Evolutionary conservation across 805 yeast species (phyloP).

Genomic region (Starmera quercuum): DNA sequence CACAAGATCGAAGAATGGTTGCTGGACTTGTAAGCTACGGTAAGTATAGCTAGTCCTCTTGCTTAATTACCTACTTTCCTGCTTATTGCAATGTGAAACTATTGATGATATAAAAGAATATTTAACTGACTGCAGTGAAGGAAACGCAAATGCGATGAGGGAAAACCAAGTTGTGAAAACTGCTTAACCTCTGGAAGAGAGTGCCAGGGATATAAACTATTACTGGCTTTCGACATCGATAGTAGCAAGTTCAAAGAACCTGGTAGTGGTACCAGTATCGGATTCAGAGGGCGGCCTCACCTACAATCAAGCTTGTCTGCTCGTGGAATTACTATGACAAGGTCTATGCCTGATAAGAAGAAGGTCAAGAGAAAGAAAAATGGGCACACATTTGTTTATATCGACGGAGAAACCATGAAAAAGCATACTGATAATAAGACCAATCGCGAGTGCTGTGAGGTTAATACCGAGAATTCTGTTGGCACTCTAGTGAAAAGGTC

Average conservation of each 20-base stretch:
- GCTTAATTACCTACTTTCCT: no score
- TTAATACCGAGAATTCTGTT: not conserved
- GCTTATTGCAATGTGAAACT: no score
- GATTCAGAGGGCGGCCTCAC: not conserved
- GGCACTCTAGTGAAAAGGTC: not conserved
- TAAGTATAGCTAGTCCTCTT: not conserved
- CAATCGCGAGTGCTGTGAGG: not conserved
- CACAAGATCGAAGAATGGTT: conserved; percentile 30
- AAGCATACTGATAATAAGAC: not conserved
- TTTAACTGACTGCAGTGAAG: no score
- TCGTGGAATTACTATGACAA: not conserved
- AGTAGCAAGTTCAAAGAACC: conserved; percentile 20
- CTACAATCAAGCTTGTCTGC: not conserved
- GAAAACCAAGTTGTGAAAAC: conserved; percentile 36
- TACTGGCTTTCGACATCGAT: conserved; percentile 37
- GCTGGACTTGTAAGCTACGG: conserved; percentile 38
- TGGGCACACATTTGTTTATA: not conserved
- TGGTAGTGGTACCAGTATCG: conserved; percentile 1
- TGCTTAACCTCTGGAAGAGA: conserved; percentile 30
- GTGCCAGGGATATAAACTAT: conserved; percentile 38
- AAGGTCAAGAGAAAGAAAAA: not conserved
- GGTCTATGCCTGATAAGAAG: not conserved
- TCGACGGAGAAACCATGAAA: not conserved
- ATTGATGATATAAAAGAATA: no score
- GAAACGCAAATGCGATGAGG: conserved; percentile 43